A percentile compares a stretch with the other conserved stretches of the same genome.
These are phyloP conservation scores for Eimeria acervulina DNA, from an alignment of 169 alveolate genomes.

Conservation along the genomic window DNA sequence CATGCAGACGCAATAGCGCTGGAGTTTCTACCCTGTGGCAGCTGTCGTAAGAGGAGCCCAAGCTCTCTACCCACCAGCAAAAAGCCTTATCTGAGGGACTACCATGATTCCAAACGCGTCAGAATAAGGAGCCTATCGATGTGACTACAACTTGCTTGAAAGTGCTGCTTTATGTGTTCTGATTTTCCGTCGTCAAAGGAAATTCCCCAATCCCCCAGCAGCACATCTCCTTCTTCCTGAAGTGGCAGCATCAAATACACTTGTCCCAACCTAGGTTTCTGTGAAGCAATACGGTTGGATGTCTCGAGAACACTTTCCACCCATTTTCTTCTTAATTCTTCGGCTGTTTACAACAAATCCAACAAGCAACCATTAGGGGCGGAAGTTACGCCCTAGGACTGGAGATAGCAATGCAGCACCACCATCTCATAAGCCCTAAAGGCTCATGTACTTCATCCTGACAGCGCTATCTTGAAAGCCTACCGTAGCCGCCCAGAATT, in stretches of 20 bases:
- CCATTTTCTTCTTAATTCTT: neutral
- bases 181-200: slow-evolving; percentile 38
- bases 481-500: slow-evolving; percentile 68
- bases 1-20: neutral
- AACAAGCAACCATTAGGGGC: neutral
- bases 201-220: slow-evolving; percentile 74
- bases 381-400: neutral
- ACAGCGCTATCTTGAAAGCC: slow-evolving; percentile 1
- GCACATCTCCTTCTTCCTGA: slow-evolving; percentile 82
- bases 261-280: neutral
- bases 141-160: slow-evolving; percentile 1
- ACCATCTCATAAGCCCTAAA: neutral
- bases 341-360: neutral
- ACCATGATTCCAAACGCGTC: neutral
- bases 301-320: neutral
- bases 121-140: neutral
- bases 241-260: neutral
- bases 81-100: neutral
- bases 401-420: neutral
- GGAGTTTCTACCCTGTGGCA: neutral
- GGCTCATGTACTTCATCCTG: neutral
- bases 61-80: neutral
- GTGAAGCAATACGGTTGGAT: neutral
- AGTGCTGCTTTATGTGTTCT: slow-evolving; percentile 55
- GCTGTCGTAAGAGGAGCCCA: neutral